A percentile compares a stretch with the other conserved stretches of the same genome.
These are phyloP conservation scores for Candida stauntonica DNA, from an alignment of 805 yeast genomes.

Conservation along the genomic window DNA sequence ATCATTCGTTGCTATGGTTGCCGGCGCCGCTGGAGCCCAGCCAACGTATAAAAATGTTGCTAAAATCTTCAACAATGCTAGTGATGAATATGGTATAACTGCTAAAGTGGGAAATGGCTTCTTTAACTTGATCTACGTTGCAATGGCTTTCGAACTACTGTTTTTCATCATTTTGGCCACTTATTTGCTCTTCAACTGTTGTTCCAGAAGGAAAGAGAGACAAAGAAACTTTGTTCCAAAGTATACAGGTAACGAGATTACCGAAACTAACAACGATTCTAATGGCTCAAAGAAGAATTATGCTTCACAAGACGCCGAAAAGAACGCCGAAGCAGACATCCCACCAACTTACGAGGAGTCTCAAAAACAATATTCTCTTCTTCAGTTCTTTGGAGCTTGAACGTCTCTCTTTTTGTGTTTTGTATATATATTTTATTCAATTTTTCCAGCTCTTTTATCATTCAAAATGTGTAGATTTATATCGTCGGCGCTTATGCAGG, in stretches of 20 bases:
- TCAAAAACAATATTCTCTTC: not conserved
- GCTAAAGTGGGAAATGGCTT: not conserved
- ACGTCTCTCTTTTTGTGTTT: not conserved
- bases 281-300: not conserved
- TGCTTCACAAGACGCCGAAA: not conserved
- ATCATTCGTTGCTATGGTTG: not conserved
- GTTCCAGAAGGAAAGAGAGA: too few species aligned
- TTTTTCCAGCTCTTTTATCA: too few species aligned
- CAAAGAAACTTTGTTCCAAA: too few species aligned
- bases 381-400: not conserved
- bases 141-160: not conserved
- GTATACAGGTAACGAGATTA: too few species aligned
- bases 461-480: too few species aligned
- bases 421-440: too few species aligned
- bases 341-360: conserved; percentile 5
- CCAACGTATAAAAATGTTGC: not conserved
- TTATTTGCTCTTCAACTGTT: not conserved
- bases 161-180: not conserved
- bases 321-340: not conserved
- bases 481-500: too few species aligned
- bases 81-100: not conserved
- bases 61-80: conserved; percentile 1
- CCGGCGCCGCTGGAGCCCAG: not conserved
- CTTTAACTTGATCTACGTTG: not conserved
- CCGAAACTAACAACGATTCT: not conserved